Evolutionary conservation across 257 asterid genomes (phyloP).

Genomic region (Solanum pennellii): DNA sequence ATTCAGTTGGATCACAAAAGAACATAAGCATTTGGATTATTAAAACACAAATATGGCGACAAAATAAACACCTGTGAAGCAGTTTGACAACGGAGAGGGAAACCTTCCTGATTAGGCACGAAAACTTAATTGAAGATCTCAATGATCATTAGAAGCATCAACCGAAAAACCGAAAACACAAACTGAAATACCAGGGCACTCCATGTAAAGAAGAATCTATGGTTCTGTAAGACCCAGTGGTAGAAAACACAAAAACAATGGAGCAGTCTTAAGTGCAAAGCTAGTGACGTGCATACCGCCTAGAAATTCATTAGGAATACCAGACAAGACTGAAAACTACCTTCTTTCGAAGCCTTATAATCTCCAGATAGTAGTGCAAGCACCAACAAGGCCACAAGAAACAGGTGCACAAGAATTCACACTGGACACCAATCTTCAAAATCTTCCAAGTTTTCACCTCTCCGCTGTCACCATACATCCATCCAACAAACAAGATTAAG

Average conservation of each 20-base stretch:
- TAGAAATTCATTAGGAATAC: too few species aligned
- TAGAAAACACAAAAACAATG: neutral
- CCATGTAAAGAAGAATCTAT: neutral
- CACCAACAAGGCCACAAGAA: neutral
- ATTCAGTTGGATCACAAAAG: neutral
- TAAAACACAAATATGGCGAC: neutral
- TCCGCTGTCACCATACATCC: neutral
- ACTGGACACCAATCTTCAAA: too few species aligned
- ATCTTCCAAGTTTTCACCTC: neutral
- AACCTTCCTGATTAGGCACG: neutral
- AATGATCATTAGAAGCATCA: neutral
- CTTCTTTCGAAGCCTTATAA: neutral
- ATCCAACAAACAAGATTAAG: neutral
- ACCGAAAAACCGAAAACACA: neutral
- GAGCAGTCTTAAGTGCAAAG: neutral
- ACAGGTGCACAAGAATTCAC: neutral
- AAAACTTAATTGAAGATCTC: neutral
- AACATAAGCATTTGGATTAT: neutral
- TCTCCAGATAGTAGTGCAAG: neutral
- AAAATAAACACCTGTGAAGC: neutral
- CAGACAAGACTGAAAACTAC: neutral
- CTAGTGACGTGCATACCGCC: neutral
- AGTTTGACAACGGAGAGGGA: neutral
- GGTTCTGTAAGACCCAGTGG: neutral
- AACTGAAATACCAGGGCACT: neutral